These are phyloP conservation scores for Verticillium alfalfae DNA, from an alignment of 2,329 filamentous ascomycete genomes.

Conservation along the genomic window DNA sequence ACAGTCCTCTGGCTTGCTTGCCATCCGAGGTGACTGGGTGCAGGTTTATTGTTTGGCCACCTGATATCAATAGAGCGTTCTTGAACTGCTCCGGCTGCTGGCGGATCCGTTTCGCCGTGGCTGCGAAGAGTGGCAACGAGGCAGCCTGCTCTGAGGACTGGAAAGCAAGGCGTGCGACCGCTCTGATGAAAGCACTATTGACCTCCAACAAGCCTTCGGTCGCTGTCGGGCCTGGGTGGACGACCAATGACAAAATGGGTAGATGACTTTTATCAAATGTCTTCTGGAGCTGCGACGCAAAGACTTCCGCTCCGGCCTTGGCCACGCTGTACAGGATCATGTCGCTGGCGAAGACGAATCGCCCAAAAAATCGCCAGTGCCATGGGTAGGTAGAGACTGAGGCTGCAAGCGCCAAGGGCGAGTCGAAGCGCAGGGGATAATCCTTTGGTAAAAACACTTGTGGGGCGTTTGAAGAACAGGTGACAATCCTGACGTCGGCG, in stretches of 20 bases:
- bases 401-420: conserved; percentile 2
- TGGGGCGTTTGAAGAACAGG: conserved; percentile 10
- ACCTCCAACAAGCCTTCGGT: conserved; percentile 5
- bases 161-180: conserved; percentile 2
- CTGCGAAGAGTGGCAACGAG: conserved; percentile 8
- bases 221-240: conserved; percentile 13
- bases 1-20: conserved; percentile 5
- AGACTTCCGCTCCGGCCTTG: conserved; percentile 13
- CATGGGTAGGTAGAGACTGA: conserved; percentile 6
- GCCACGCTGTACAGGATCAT: conserved; percentile 16
- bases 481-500: conserved; percentile 17
- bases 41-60: conserved; percentile 1
- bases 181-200: conserved; percentile 1
- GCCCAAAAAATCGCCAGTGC: conserved; percentile 5
- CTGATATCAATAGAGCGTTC: conserved; percentile 7
- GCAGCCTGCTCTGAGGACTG: conserved; percentile 10
- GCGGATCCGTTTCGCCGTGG: conserved; percentile 5
- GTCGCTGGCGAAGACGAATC: conserved; percentile 11
- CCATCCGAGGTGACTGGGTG: conserved; percentile 6
- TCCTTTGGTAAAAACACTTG: conserved; percentile 7
- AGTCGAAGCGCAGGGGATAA: conserved; percentile 12
- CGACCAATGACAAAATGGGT: conserved; percentile 7
- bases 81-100: conserved; percentile 5
- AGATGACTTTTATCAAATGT: conserved; percentile 6
- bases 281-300: conserved; percentile 12